Percentiles rank a stretch among this genome's conserved stretches.
Conservation (phyloP, 2,329 filamentous ascomycete genomes). For the Penicillium janthinellum region DNA sequence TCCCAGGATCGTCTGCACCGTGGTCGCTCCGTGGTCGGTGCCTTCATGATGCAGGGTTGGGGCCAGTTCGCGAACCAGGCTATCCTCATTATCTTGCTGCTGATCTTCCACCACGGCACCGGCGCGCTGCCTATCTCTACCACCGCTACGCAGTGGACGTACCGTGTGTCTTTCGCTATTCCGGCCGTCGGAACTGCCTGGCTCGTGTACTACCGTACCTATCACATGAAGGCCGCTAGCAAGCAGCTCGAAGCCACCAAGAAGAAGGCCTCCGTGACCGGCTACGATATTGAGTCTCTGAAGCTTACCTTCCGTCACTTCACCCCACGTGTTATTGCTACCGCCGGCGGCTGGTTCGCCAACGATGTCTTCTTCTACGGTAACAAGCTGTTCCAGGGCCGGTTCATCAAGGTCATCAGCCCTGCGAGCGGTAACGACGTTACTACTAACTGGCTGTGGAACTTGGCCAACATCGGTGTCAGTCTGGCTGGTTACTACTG, state of each 20-base stretch:
- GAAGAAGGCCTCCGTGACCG: conserved; percentile 82
- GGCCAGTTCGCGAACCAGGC: conserved; percentile 93
- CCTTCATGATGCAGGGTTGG: conserved; percentile 98
- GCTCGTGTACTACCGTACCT: conserved; percentile 93
- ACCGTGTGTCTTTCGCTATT: conserved; percentile 87
- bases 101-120: conserved; percentile 81
- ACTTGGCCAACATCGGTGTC: conserved; percentile 84
- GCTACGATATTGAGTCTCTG: conserved; percentile 83
- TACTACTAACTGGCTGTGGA: conserved; percentile 88
- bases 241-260: conserved; percentile 83
- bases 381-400: conserved; percentile 92
- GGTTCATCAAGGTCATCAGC: conserved; percentile 83
- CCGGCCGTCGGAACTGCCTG: conserved; percentile 87
- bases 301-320: conserved; percentile 78
- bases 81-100: conserved; percentile 78
- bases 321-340: conserved; percentile 80
- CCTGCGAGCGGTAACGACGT: conserved; percentile 64
- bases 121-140: conserved; percentile 75
- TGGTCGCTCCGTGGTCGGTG: conserved; percentile 90
- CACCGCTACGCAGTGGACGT: conserved; percentile 79
- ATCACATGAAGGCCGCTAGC: conserved; percentile 85
- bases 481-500: conserved; percentile 85
- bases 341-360: conserved; percentile 86
- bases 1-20: conserved; percentile 91
- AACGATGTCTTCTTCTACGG: conserved; percentile 99